Evolutionary conservation across 257 asterid species (phyloP), one percentile per base, ranked within the genome.

Genomic region (Solanum arcanum): DNA sequence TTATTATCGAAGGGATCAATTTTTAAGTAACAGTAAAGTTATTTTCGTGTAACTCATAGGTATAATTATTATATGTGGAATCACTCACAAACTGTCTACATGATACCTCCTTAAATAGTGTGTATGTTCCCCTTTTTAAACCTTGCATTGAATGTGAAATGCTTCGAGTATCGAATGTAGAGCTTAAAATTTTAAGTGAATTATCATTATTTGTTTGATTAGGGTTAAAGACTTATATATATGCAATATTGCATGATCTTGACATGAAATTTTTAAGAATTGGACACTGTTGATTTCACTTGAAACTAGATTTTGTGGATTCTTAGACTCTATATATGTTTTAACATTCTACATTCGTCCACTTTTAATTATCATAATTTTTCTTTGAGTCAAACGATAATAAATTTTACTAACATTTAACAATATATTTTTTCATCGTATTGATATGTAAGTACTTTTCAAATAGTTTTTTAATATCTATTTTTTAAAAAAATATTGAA

Each of bases 1-100:
- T 76, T 42, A 39, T 29, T 31, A 69, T 31, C 0, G 3, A 69
- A 29, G 12, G 5, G 2, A 68, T 52, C 62, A 2, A 1, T 6
- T 13, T 13, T 27, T 15, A 3, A 14, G 2, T 6, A 31, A 15
- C 1, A 0, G 0, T 31, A 15, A 73, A 9, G 4, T 35, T 16
- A 20, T 35, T 11, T 35, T 14, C 1, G 0, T 73, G 5, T 73
- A 74, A 37, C 1, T 1, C 6, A 12, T 37, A 73, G 1, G 18
- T 6, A 33, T 3, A 3, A 70, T 9, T 37, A 10, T 25, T 1
- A 21, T 0, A 1, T 0, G 5, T 73, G 47, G 0, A 20, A 73
- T 35, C 20, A 74, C 18, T 12, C 49, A 37, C 14, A 73, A 11
- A 20, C 0, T 5, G 0, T 12, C 23, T 35, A 35, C 13, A 35